Evolutionary conservation across 495 filamentous ascomycete genomes (phyloP), one percentile per base, ranked within the genome.

Genomic region (Penicillium ucsense): DNA sequence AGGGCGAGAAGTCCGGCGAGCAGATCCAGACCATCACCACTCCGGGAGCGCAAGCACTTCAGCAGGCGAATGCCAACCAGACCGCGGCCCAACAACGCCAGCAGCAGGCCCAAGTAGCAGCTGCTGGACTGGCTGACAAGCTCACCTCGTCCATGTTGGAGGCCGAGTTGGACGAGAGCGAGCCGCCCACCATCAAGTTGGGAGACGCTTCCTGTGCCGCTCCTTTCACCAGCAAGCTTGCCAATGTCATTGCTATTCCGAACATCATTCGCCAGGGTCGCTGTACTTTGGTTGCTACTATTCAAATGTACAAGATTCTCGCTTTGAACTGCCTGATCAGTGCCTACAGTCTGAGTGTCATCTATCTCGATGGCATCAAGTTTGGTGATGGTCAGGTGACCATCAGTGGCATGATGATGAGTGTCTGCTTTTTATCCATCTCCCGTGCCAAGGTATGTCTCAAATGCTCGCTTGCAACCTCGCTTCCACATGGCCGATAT

Each of bases 301-400:
- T 99, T 53, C 92, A 99, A 71, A 99, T 99, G 92, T 99, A 97
- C 78, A 99, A 99, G 76, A 99, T 99, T 57, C 78, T 99, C 45
- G 92, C 92, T 20, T 73, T 99, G 49, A 99, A 99, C 73, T 99
- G 92, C 63, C 73, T 99, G 59, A 99, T 99, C 65, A 94, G 87
- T 59, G 92, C 92, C 20, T 99, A 99, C 79, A 95, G 89, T 71
- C 66, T 97, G 56, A 90, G 84, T 66, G 92, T 99, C 34, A 76
- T 99, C 38, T 99, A 99, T 60, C 73, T 99, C 5, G 92, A 97
- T 55, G 92, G 92, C 46, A 99, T 99, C 75, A 99, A 99, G 70
- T 99, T 99, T 57, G 89, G 92, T 40, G 92, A 99, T 67, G 90
- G 91, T 31, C 92, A 99, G 65, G 90, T 95, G 38, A 99, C 92